phyloP scores from a whole-genome alignment of 2,329 filamentous ascomycete genomes.

The Colletotrichum sp. region DNA sequence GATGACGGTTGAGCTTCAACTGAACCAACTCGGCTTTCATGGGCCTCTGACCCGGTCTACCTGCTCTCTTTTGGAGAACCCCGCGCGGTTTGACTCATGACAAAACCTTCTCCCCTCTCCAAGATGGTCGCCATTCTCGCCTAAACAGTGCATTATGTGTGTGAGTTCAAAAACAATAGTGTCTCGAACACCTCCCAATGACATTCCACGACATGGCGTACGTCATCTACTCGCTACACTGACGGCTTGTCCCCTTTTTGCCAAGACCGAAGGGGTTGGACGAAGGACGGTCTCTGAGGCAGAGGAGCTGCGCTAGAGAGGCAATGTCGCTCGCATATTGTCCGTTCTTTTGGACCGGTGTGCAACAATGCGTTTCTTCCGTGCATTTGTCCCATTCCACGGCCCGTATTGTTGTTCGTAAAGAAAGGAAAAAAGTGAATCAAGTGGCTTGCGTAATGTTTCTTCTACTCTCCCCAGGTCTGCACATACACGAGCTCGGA shows the following conservation, averaged over 20 bases:
- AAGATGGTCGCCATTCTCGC: neutral
- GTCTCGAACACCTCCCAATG: neutral
- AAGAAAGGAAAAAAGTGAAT: neutral
- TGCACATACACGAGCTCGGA: neutral
- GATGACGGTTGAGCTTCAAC: neutral
- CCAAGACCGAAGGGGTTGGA: neutral
- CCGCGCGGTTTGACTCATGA: neutral
- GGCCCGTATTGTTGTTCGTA: neutral
- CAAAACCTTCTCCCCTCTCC: conserved; percentile 10
- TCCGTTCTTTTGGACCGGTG: neutral
- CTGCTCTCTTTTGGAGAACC: neutral
- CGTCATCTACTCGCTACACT: neutral
- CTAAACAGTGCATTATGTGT: neutral
- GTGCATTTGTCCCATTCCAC: neutral
- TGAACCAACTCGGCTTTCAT: neutral
- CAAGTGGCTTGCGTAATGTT: neutral
- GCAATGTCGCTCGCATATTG: neutral
- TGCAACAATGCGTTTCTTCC: neutral
- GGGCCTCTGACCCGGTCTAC: too few species aligned
- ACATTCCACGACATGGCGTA: neutral
- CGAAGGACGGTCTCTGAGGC: neutral
- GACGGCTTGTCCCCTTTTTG: conserved; percentile 9
- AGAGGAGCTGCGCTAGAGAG: neutral
- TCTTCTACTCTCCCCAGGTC: neutral
- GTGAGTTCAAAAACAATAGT: neutral